phyloP scores from a whole-genome alignment of 2,329 filamentous ascomycete genomes.

The Lasiodiplodia hormozganensis region DNA sequence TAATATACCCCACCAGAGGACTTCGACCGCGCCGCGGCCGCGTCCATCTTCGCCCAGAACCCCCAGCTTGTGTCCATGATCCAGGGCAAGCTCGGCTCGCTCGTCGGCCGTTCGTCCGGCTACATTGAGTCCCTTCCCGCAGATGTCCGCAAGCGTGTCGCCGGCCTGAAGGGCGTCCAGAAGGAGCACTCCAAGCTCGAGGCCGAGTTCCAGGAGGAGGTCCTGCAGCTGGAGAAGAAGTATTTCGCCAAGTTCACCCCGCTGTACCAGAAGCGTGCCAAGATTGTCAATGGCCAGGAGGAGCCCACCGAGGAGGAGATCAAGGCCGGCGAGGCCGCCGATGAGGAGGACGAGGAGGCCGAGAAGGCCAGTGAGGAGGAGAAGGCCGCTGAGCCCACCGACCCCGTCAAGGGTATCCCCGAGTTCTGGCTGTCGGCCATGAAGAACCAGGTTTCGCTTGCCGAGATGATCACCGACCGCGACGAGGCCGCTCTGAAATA shows the following conservation, averaged over 20 bases:
- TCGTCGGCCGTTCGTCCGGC: constrained; percentile 93
- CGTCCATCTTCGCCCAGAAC: constrained; percentile 94
- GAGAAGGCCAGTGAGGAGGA: constrained; percentile 61
- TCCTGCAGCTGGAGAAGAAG: constrained; percentile 98
- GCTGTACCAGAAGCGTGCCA: constrained; percentile 91
- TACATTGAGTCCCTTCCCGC: constrained; percentile 96
- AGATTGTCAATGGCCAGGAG: constrained; percentile 84
- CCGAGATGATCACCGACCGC: constrained; percentile 98
- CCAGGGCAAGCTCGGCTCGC: constrained; percentile 90
- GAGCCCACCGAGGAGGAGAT: constrained; percentile 91
- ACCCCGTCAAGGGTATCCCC: constrained; percentile 79
- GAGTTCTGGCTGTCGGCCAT: constrained; percentile 99
- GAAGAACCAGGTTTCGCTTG: constrained; percentile 98
- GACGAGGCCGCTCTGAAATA: constrained; percentile 93
- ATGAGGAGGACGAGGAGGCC: constrained; percentile 70
- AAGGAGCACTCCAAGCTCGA: constrained; percentile 99
- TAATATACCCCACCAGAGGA: constrained; percentile 71
- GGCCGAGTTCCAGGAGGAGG: constrained; percentile 97
- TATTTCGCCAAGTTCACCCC: constrained; percentile 99
- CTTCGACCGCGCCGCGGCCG: constrained; percentile 83
- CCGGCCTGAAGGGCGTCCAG: constrained; percentile 96
- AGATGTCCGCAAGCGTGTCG: constrained; percentile 88
- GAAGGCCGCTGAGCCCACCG: constrained; percentile 63
- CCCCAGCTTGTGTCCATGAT: constrained; percentile 96
- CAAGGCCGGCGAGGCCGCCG: constrained; percentile 80